Evolutionary conservation across 805 yeast species (phyloP).

Genomic region (Sugiyamaella boreocaroliniensis): DNA sequence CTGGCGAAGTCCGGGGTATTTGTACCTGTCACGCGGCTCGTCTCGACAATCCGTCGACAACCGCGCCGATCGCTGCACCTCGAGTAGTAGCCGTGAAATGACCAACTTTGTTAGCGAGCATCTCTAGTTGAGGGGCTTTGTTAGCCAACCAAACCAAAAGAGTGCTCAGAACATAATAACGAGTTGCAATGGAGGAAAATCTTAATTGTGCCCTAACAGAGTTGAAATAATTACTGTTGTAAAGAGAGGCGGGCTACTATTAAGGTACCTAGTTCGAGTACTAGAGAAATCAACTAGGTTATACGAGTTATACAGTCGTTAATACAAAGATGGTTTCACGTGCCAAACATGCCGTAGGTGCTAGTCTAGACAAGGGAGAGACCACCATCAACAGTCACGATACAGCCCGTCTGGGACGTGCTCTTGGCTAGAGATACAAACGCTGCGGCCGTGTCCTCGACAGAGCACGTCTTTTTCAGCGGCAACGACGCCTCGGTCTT

Average conservation of each 20-base stretch:
- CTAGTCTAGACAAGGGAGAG: not conserved
- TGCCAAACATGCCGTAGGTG: not conserved
- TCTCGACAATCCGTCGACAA: not conserved
- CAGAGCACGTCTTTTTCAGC: slow-evolving; percentile 9
- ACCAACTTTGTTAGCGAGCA: not conserved
- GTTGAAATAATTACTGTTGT: too few species aligned
- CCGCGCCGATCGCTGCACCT: not conserved
- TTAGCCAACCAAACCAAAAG: too few species aligned
- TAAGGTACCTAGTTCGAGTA: too few species aligned
- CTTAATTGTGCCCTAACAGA: too few species aligned
- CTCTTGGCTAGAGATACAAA: slow-evolving; percentile 23
- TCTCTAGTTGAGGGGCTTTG: too few species aligned
- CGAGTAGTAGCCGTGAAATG: not conserved
- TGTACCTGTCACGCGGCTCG: not conserved
- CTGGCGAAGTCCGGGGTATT: not conserved
- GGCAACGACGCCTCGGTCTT: slow-evolving; percentile 13
- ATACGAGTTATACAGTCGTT: too few species aligned
- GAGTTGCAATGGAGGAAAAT: too few species aligned
- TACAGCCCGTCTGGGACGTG: slow-evolving; percentile 22
- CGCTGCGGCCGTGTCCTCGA: slow-evolving; percentile 25
- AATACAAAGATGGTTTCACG: too few species aligned
- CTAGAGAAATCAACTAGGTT: too few species aligned
- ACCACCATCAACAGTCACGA: slow-evolving; percentile 36
- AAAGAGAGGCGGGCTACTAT: too few species aligned
- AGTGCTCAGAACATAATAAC: too few species aligned